Percentiles rank a stretch among this genome's conserved stretches.
These are phyloP conservation scores for Cordyceps pruinosa DNA, from an alignment of 2,329 filamentous ascomycete genomes.

Conservation along the genomic window DNA sequence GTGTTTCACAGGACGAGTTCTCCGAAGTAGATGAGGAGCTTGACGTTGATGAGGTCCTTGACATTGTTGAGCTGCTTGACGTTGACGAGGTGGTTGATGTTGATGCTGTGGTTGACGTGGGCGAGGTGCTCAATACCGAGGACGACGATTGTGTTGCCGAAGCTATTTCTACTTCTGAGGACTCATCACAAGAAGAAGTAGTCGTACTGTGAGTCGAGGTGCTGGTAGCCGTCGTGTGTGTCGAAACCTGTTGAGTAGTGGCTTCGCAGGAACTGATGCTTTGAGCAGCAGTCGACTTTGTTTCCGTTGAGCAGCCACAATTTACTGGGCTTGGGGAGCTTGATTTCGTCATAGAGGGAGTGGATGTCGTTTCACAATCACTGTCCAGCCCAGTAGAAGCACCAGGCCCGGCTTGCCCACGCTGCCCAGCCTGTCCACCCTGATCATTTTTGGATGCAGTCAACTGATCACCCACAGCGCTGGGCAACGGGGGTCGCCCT, in stretches of 20 bases:
- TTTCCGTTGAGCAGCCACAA: not conserved
- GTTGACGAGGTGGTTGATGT: not conserved
- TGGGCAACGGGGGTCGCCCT: not conserved
- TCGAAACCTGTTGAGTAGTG: not conserved
- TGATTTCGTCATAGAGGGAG: not conserved
- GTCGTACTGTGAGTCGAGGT: not conserved
- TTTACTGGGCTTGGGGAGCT: not conserved
- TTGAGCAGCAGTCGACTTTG: not conserved
- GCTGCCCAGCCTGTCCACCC: not conserved
- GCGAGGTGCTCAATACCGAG: not conserved
- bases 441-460: not conserved
- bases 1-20: not conserved
- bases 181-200: not conserved
- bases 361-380: not conserved
- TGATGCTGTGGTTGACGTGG: not conserved
- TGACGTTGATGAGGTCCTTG: not conserved
- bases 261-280: not conserved
- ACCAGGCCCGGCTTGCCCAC: not conserved
- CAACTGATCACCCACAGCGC: not conserved
- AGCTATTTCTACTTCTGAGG: not conserved
- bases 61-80: not conserved
- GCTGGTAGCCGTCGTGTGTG: not conserved
- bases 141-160: not conserved
- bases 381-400: not conserved
- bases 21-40: not conserved